phyloP scores from a whole-genome alignment of 306 rosid species.

The Quercus parvula region DNA sequence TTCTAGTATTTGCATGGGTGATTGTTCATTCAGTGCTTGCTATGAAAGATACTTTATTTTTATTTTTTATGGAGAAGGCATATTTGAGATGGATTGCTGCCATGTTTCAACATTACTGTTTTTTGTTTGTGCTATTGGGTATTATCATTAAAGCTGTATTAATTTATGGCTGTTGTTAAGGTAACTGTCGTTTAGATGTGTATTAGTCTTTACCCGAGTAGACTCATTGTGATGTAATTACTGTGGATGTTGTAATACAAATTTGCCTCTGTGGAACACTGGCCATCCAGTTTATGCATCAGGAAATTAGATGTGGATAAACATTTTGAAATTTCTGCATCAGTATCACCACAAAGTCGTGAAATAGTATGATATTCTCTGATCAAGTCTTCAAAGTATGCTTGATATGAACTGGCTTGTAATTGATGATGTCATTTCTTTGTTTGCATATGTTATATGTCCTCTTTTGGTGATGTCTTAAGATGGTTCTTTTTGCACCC shows the following conservation, averaged over 20 bases:
- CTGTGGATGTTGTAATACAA: not conserved
- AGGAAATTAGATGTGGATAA: too few species aligned
- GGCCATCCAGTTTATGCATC: not conserved
- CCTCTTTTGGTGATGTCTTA: not conserved
- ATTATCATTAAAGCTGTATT: not conserved
- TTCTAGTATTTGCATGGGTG: too few species aligned
- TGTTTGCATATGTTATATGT: not conserved
- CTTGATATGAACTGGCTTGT: not conserved
- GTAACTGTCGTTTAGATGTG: not conserved
- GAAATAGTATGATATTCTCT: not conserved
- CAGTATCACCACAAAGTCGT: not conserved
- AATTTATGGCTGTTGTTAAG: not conserved
- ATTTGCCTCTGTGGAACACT: not conserved
- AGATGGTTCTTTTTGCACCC: not conserved
- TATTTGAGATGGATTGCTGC: not conserved
- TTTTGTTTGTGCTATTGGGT: not conserved
- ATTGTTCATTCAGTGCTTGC: too few species aligned
- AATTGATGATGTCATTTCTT: not conserved
- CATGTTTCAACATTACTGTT: not conserved
- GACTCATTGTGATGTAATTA: not conserved
- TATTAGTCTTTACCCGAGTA: not conserved
- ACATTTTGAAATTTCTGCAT: too few species aligned
- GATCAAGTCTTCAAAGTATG: not conserved
- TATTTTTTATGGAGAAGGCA: not conserved
- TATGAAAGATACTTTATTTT: not conserved